These are phyloP conservation scores for Saccharomyces hybrid DNA, from an alignment of 1,139 yeast genomes.

Conservation along the genomic window DNA sequence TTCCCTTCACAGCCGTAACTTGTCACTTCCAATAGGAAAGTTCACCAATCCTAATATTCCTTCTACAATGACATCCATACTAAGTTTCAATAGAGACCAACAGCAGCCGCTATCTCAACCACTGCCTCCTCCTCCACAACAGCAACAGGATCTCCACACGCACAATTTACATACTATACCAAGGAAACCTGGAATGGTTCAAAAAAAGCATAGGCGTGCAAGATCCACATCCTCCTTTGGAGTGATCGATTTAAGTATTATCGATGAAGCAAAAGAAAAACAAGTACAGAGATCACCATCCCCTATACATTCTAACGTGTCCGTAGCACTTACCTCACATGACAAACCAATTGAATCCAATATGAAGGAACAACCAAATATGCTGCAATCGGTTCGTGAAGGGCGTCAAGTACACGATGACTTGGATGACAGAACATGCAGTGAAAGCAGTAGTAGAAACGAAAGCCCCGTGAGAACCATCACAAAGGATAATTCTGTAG, in stretches of 20 bases:
- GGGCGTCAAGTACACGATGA: conserved; percentile 11
- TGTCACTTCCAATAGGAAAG: conserved; percentile 16
- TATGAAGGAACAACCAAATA: not conserved
- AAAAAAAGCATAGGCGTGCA: conserved; percentile 23
- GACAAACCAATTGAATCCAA: not conserved
- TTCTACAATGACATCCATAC: conserved; percentile 18
- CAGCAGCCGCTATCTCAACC: not conserved
- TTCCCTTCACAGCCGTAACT: conserved; percentile 12
- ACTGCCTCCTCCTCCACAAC: not conserved
- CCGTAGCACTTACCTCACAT: not conserved
- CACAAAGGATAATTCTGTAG: conserved; percentile 1
- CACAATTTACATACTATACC: conserved; percentile 1
- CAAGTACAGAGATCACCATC: not conserved
- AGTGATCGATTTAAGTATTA: conserved; percentile 26
- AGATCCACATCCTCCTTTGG: conserved; percentile 27
- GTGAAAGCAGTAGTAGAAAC: conserved; percentile 26
- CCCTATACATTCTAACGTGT: not conserved
- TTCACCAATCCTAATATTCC: conserved; percentile 12
- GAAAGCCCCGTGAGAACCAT: conserved; percentile 14
- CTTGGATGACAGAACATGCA: conserved; percentile 26
- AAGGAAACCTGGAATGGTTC: conserved; percentile 4
- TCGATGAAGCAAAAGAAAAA: conserved; percentile 15
- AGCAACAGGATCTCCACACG: conserved; percentile 6
- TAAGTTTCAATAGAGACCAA: conserved; percentile 13
- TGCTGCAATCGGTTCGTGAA: conserved; percentile 3